Percentiles rank a stretch among this genome's conserved stretches.
Evolutionary conservation across 2,329 filamentous ascomycete species (phyloP).

Genomic region (Epichloe hybrida): DNA sequence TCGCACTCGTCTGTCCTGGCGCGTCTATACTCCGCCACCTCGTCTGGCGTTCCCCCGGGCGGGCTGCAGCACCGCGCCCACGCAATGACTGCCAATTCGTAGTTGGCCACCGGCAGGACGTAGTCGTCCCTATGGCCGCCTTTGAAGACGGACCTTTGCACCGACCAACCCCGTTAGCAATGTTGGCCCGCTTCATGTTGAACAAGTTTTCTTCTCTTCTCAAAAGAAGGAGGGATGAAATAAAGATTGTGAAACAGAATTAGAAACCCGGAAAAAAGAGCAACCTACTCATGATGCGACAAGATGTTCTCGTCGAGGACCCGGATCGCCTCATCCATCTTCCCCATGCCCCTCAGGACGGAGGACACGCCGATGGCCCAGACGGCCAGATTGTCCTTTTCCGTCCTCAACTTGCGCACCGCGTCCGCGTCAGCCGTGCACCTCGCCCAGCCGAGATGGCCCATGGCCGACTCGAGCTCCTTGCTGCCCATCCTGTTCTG

Average conservation of each 20-base stretch:
- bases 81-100: slow-evolving; percentile 71
- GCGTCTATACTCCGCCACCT: slow-evolving; percentile 24
- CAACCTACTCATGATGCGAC: slow-evolving; percentile 43
- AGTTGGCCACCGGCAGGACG: slow-evolving; percentile 59
- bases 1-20: slow-evolving; percentile 47
- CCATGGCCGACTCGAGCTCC: slow-evolving; percentile 51
- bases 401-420: slow-evolving; percentile 32
- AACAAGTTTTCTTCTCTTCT: too few relatives aligned
- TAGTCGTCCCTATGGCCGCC: slow-evolving; percentile 55
- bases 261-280: background rate
- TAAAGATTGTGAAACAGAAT: too few relatives aligned
- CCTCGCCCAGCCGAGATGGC: slow-evolving; percentile 50
- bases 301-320: slow-evolving; percentile 53
- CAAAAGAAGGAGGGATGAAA: too few relatives aligned
- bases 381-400: slow-evolving; percentile 49
- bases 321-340: slow-evolving; percentile 49
- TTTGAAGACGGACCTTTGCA: slow-evolving; percentile 36
- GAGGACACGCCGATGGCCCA: slow-evolving; percentile 53
- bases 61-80: slow-evolving; percentile 55
- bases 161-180: too few relatives aligned
- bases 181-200: too few relatives aligned
- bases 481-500: slow-evolving; percentile 60
- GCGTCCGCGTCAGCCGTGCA: slow-evolving; percentile 34
- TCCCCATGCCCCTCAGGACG: slow-evolving; percentile 49
- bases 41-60: slow-evolving; percentile 15